These are phyloP conservation scores for Coprinopsis strossmayeri DNA, from an alignment of 768 basidiomycete species.

Conservation along the genomic window DNA sequence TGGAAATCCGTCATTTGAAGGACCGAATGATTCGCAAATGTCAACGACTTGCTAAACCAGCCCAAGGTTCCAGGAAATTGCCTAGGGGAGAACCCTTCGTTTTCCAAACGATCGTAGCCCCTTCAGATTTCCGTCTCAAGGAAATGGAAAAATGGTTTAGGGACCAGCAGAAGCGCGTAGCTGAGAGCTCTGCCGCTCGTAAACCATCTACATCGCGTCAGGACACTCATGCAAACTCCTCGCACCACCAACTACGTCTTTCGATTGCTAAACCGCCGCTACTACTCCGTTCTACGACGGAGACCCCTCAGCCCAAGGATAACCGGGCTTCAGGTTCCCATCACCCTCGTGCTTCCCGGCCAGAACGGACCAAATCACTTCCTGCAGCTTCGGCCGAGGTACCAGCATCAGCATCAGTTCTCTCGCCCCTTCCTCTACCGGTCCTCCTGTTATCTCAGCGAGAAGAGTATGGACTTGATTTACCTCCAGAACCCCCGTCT, in stretches of 20 bases:
- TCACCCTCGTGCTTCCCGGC: neutral
- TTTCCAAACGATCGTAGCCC: slow-evolving; percentile 64
- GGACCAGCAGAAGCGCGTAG: slow-evolving; percentile 40
- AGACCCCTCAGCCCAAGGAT: neutral
- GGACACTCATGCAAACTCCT: slow-evolving; percentile 8
- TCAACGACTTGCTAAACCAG: slow-evolving; percentile 48
- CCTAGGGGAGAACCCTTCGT: slow-evolving; percentile 32
- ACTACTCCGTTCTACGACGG: slow-evolving; percentile 2
- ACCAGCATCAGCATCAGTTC: slow-evolving; percentile 12
- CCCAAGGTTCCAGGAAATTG: slow-evolving; percentile 28
- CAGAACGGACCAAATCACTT: slow-evolving; percentile 16
- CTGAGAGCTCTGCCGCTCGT: slow-evolving; percentile 24
- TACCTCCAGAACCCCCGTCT: slow-evolving; percentile 8
- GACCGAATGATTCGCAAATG: slow-evolving; percentile 81
- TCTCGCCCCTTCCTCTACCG: slow-evolving; percentile 36
- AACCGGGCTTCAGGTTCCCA: neutral
- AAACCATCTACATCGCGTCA: slow-evolving; percentile 10
- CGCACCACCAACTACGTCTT: neutral
- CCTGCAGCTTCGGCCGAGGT: slow-evolving; percentile 11
- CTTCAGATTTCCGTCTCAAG: slow-evolving; percentile 66
- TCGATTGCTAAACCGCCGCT: neutral
- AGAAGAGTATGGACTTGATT: slow-evolving; percentile 22
- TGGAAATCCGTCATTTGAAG: slow-evolving; percentile 72
- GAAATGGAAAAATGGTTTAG: slow-evolving; percentile 78
- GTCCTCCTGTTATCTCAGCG: slow-evolving; percentile 31